Conservation (phyloP, 1,284 basidiomycete genomes). For the Apiotrichum porosum region DNA sequence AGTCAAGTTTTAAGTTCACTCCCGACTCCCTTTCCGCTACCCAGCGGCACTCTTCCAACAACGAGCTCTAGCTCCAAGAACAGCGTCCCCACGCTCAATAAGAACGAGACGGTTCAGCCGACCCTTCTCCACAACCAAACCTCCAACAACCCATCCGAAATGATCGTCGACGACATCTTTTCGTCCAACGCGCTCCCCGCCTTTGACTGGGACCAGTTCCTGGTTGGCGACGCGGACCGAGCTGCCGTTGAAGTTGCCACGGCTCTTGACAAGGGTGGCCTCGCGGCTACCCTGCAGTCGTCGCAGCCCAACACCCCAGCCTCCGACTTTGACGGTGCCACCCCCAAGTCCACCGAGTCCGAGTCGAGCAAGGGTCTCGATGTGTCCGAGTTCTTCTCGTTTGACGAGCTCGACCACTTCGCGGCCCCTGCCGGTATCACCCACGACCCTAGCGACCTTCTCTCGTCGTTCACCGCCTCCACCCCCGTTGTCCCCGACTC, state of each 20-base stretch:
- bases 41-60: not conserved
- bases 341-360: constrained; percentile 32
- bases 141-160: constrained; percentile 10
- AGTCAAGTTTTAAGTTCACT: not conserved
- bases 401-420: constrained; percentile 30
- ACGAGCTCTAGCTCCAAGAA: constrained; percentile 1
- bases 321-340: constrained; percentile 8
- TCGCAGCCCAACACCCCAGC: constrained; percentile 10
- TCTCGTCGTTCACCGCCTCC: constrained; percentile 6
- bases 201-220: constrained; percentile 33
- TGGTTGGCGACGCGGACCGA: constrained; percentile 24
- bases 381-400: constrained; percentile 12
- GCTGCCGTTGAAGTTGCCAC: constrained; percentile 5
- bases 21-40: not conserved
- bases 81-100: constrained; percentile 3
- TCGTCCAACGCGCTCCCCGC: constrained; percentile 7
- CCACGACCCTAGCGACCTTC: constrained; percentile 29
- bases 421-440: constrained; percentile 23
- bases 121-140: not conserved
- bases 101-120: constrained; percentile 1
- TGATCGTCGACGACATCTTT: constrained; percentile 13
- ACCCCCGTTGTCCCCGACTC: constrained; percentile 12
- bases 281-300: constrained; percentile 4
- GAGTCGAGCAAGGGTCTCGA: constrained; percentile 36
- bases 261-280: constrained; percentile 4